Evolutionary conservation across 768 basidiomycete genomes (phyloP).

Genomic region (Auriscalpium orientale): DNA sequence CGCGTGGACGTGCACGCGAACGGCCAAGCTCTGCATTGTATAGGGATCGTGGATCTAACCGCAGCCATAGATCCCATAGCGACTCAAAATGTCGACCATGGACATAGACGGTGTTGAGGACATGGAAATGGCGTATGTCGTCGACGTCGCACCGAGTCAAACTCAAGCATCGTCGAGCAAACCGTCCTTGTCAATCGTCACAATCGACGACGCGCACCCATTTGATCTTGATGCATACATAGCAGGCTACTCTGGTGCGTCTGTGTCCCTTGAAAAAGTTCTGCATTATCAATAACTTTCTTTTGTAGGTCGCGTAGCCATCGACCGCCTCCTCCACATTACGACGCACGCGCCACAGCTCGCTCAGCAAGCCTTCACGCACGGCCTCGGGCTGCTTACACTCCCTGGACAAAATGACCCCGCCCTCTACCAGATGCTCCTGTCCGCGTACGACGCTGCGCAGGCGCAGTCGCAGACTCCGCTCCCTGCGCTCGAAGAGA

Average conservation of each 20-base stretch:
- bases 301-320: conserved; percentile 58
- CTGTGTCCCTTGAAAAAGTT: conserved; percentile 1
- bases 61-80: not conserved
- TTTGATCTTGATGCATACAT: conserved; percentile 83
- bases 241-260: conserved; percentile 64
- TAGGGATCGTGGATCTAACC: too few relatives aligned
- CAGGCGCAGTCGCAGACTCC: conserved; percentile 10
- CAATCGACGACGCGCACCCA: conserved; percentile 72
- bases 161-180: conserved; percentile 7
- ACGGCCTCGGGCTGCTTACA: conserved; percentile 52
- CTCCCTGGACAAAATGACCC: conserved; percentile 59
- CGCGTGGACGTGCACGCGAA: too few relatives aligned
- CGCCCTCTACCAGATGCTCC: conserved; percentile 42
- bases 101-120: conserved; percentile 13
- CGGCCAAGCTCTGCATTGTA: too few relatives aligned
- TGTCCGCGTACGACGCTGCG: conserved; percentile 48
- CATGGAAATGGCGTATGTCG: conserved; percentile 2
- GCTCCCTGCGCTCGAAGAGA: conserved; percentile 24
- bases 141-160: not conserved
- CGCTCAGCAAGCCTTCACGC: conserved; percentile 63
- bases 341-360: conserved; percentile 57
- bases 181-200: not conserved
- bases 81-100: conserved; percentile 9
- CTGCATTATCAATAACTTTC: too few relatives aligned
- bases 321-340: conserved; percentile 67